Conservation (phyloP, 768 basidiomycete species). For the Mycena capillaripes region DNA sequence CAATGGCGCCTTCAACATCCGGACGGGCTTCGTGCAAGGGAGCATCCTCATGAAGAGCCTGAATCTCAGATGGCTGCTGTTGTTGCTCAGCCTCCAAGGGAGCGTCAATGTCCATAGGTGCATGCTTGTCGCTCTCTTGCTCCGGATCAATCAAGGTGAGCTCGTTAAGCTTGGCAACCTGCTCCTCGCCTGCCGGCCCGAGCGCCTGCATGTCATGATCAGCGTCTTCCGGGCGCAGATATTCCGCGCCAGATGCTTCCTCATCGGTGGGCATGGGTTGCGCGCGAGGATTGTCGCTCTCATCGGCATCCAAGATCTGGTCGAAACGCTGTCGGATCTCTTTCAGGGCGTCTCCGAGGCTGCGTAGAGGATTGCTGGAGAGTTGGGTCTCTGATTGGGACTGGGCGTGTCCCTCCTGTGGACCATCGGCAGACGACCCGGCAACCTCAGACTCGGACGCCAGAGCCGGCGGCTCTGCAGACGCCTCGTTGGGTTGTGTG, state of each 20-base stretch:
- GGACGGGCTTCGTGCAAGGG: slow-evolving; percentile 43
- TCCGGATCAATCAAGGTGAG: slow-evolving; percentile 82
- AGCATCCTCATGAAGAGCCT: slow-evolving; percentile 39
- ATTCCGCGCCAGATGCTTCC: slow-evolving; percentile 74
- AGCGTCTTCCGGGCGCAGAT: slow-evolving; percentile 77
- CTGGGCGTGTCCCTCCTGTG: slow-evolving; percentile 59
- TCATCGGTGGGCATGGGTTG: slow-evolving; percentile 52
- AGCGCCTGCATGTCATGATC: slow-evolving; percentile 89
- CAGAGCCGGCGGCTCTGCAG: slow-evolving; percentile 30
- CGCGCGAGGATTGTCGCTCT: slow-evolving; percentile 50
- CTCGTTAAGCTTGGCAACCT: slow-evolving; percentile 85
- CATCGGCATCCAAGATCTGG: slow-evolving; percentile 73
- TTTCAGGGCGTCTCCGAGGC: slow-evolving; percentile 85
- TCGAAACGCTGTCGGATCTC: slow-evolving; percentile 89
- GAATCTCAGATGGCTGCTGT: slow-evolving; percentile 41
- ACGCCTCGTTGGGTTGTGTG: slow-evolving; percentile 37
- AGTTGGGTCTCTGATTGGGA: slow-evolving; percentile 55
- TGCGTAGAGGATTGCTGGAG: slow-evolving; percentile 73
- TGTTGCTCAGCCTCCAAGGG: slow-evolving; percentile 43
- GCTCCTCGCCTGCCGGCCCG: slow-evolving; percentile 88
- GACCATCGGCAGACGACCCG: slow-evolving; percentile 56
- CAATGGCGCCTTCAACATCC: slow-evolving; percentile 62
- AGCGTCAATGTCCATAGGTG: slow-evolving; percentile 66
- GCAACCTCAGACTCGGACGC: slow-evolving; percentile 41
- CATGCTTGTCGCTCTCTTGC: slow-evolving; percentile 45